A percentile compares a stretch with the other conserved stretches of the same genome.
Conservation (phyloP, 1,284 basidiomycete species). For the Exobasidium cylindrosporum region DNA sequence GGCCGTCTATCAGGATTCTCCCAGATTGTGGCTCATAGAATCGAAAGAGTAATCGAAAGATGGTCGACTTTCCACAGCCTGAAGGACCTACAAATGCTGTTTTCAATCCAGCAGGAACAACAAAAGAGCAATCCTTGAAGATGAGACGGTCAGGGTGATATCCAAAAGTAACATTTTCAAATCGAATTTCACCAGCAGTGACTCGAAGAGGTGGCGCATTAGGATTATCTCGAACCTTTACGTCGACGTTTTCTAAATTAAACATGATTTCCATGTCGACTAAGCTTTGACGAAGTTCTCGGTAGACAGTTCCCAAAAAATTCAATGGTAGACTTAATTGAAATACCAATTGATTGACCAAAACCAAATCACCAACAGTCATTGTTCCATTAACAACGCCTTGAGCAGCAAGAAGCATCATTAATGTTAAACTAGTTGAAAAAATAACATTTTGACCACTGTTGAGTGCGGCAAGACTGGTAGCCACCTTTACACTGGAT, state of each 20-base stretch:
- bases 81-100: constrained; percentile 94
- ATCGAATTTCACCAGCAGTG: constrained; percentile 78
- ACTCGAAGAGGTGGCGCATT: constrained; percentile 69
- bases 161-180: constrained; percentile 86
- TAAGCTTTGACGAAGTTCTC: constrained; percentile 89
- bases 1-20: constrained; percentile 77
- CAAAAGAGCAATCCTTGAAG: constrained; percentile 73
- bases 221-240: constrained; percentile 70
- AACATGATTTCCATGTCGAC: constrained; percentile 96
- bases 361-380: constrained; percentile 96
- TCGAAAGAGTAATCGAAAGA: constrained; percentile 87
- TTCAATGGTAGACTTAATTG: constrained; percentile 93
- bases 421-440: constrained; percentile 81
- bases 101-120: constrained; percentile 89
- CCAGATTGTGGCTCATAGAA: constrained; percentile 86
- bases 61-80: constrained; percentile 95
- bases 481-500: constrained; percentile 89
- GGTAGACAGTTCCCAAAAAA: constrained; percentile 93
- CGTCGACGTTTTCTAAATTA: constrained; percentile 81
- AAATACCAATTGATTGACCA: constrained; percentile 99
- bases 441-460: constrained; percentile 97
- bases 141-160: constrained; percentile 89
- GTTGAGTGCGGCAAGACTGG: constrained; percentile 86
- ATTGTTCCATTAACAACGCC: constrained; percentile 90
- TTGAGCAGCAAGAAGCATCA: constrained; percentile 95